A percentile compares a stretch with the other conserved stretches of the same genome.
Conservation (phyloP, 164 flowering plant species). For the Magnolia kwangsiensis region DNA sequence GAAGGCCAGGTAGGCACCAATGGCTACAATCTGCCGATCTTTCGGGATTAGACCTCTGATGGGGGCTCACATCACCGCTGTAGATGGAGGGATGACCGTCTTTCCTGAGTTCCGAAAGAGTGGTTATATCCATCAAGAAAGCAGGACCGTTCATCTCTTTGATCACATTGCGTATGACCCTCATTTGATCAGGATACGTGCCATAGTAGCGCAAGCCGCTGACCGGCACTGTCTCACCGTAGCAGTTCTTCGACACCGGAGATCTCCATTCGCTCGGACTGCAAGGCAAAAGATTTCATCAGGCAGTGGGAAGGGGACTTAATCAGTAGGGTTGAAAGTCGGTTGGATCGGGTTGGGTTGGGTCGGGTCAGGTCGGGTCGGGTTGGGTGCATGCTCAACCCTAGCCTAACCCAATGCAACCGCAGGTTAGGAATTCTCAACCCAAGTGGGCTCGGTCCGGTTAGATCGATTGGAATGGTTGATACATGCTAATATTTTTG, state of each 20-base stretch:
- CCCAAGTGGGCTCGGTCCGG: too few species aligned
- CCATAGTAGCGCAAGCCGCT: constrained; percentile 44
- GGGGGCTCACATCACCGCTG: constrained; percentile 63
- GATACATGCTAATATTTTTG: too few species aligned
- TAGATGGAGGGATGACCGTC: constrained; percentile 92
- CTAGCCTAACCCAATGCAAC: too few species aligned
- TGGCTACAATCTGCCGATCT: constrained; percentile 87
- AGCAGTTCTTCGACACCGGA: constrained; percentile 54
- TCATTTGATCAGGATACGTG: constrained; percentile 62
- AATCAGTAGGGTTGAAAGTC: too few species aligned
- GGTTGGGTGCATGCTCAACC: too few species aligned
- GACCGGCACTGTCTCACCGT: constrained; percentile 67
- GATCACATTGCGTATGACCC: constrained; percentile 47
- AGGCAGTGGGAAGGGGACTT: not conserved
- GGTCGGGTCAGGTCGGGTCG: too few species aligned
- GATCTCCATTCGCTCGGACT: constrained; percentile 74
- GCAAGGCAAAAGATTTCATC: constrained; percentile 13
- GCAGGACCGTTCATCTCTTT: constrained; percentile 48
- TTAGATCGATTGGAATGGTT: too few species aligned
- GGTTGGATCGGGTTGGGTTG: too few species aligned
- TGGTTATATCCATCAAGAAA: constrained; percentile 68
- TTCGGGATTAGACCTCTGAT: constrained; percentile 63
- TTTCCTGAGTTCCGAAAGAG: constrained; percentile 72
- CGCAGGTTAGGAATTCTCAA: too few species aligned
- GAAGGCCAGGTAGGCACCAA: constrained; percentile 97